Conservation (phyloP, 768 basidiomycete genomes). For the Mycena alexandri region DNA sequence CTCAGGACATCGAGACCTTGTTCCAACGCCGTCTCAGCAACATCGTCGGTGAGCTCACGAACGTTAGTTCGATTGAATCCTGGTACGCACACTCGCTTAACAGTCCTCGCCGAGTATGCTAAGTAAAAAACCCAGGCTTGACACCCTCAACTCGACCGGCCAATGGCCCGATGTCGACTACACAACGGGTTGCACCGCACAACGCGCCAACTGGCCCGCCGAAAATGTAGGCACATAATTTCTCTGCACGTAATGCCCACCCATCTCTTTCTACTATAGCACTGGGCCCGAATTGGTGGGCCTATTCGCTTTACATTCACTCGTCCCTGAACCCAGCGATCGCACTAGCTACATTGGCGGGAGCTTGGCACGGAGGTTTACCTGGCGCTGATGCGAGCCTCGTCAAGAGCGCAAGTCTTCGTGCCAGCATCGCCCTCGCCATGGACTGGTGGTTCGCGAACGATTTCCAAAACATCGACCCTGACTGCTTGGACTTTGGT, state of each 20-base stretch:
- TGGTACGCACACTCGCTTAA: conserved; percentile 48
- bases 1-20: conserved; percentile 49
- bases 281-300: conserved; percentile 69
- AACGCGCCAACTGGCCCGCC: conserved; percentile 79
- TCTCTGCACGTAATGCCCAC: neutral
- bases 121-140: conserved; percentile 51
- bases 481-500: conserved; percentile 67
- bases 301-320: conserved; percentile 13
- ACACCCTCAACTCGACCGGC: conserved; percentile 60
- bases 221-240: conserved; percentile 42
- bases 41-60: conserved; percentile 55
- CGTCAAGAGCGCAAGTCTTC: conserved; percentile 55
- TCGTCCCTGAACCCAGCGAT: conserved; percentile 16
- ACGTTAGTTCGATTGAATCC: conserved; percentile 50
- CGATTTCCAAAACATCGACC: conserved; percentile 60
- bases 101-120: neutral
- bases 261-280: conserved; percentile 37
- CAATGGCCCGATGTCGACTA: conserved; percentile 77
- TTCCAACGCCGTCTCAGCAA: conserved; percentile 54
- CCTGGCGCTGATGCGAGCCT: conserved; percentile 53
- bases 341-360: conserved; percentile 62
- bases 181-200: conserved; percentile 70
- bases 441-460: conserved; percentile 76
- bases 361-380: conserved; percentile 68
- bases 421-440: conserved; percentile 58